Percentiles rank a stretch among this genome's conserved stretches.
These are phyloP conservation scores for Septoria linicola DNA, from an alignment of 2,329 filamentous ascomycete species.

Conservation along the genomic window DNA sequence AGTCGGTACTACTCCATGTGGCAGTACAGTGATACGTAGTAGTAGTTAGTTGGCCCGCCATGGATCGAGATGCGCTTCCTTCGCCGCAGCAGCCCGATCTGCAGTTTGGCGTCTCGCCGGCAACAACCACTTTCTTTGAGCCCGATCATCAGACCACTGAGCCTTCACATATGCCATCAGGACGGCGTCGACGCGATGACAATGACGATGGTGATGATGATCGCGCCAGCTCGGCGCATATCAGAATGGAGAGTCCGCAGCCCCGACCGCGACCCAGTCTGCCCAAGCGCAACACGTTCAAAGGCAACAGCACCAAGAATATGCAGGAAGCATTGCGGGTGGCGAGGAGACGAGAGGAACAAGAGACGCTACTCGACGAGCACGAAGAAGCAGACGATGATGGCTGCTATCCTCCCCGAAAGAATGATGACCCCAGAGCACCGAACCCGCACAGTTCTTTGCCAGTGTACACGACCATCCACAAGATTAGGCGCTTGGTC, in stretches of 20 bases:
- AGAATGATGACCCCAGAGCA: constrained; percentile 42
- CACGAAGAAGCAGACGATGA: constrained; percentile 49
- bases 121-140: background rate
- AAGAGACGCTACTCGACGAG: constrained; percentile 48
- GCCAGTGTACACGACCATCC: constrained; percentile 75
- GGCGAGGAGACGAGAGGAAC: constrained; percentile 48
- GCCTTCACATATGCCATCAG: background rate
- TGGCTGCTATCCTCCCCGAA: constrained; percentile 44
- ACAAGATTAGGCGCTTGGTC: constrained; percentile 52
- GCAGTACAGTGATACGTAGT: too few relatives aligned
- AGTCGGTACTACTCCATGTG: too few relatives aligned
- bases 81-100: background rate
- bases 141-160: constrained; percentile 12
- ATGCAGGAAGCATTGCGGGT: constrained; percentile 42
- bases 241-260: constrained; percentile 28
- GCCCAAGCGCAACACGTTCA: constrained; percentile 30
- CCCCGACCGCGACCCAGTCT: constrained; percentile 32
- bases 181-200: constrained; percentile 2
- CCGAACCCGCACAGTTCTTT: constrained; percentile 61
- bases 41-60: background rate
- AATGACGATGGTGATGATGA: constrained; percentile 18
- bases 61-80: constrained; percentile 1
- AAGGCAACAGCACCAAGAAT: constrained; percentile 37
- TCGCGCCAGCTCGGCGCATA: constrained; percentile 27
- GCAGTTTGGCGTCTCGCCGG: constrained; percentile 1